Conservation (phyloP, 495 filamentous ascomycete genomes). For the Xeromyces bisporus region DNA sequence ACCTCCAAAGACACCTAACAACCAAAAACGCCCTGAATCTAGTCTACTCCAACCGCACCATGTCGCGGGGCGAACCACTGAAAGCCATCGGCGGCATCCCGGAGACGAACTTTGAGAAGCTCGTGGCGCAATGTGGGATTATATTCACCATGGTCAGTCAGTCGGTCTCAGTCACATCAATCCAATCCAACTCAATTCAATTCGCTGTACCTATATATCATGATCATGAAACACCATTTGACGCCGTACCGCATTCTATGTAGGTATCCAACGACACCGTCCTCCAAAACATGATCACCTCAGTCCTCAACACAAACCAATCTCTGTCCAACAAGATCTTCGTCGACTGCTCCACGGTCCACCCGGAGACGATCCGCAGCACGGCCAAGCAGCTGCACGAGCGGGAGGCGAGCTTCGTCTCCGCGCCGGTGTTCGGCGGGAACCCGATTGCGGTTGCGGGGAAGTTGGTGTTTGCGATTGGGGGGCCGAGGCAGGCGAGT, state of each 20-base stretch:
- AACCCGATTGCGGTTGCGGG: constrained; percentile 27
- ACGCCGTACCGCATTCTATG: no score
- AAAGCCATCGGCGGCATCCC: constrained; percentile 19
- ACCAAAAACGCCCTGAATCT: constrained; percentile 19
- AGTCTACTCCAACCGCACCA: constrained; percentile 29
- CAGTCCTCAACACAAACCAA: constrained; percentile 14
- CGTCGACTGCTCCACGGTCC: constrained; percentile 32
- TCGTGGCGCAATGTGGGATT: constrained; percentile 23
- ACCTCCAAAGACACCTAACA: constrained; percentile 28
- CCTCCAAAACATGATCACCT: constrained; percentile 19
- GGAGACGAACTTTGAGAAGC: constrained; percentile 17
- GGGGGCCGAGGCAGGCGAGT: constrained; percentile 19
- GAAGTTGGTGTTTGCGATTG: constrained; percentile 32
- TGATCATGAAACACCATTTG: background rate
- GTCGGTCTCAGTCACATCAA: no score
- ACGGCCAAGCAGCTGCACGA: constrained; percentile 19
- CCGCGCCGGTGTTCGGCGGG: constrained; percentile 30
- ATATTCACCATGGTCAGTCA: constrained; percentile 32
- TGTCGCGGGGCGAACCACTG: constrained; percentile 22
- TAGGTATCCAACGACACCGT: constrained; percentile 28
- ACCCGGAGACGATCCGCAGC: constrained; percentile 21
- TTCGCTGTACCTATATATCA: background rate
- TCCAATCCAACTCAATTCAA: no score
- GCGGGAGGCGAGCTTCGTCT: constrained; percentile 20
- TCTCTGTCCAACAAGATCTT: constrained; percentile 30